These are phyloP conservation scores for Myochromella boudieri DNA, from an alignment of 768 basidiomycete species.

Conservation along the genomic window DNA sequence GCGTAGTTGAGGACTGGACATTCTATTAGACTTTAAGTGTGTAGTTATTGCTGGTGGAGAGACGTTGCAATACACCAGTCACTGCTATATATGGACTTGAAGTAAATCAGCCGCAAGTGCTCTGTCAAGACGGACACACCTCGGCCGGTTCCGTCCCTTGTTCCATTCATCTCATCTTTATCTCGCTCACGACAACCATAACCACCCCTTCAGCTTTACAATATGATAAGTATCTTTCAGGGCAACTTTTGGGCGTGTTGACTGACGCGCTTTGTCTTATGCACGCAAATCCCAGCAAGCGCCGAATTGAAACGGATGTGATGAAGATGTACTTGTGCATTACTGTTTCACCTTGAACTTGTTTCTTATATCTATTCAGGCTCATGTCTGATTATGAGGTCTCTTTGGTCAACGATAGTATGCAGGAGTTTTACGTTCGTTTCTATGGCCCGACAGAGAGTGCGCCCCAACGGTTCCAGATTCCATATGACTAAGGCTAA, in stretches of 20 bases:
- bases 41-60: background rate
- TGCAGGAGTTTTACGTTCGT: conserved; percentile 98
- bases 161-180: conserved; percentile 4
- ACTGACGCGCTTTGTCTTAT: conserved; percentile 19
- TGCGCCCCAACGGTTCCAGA: conserved; percentile 38
- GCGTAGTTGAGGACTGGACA: conserved; percentile 54
- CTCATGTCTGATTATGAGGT: conserved; percentile 99
- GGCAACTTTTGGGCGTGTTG: background rate
- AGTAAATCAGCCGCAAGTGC: too few species aligned
- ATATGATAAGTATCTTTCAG: conserved; percentile 59
- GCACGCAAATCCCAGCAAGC: conserved; percentile 81
- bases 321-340: conserved; percentile 84
- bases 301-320: conserved; percentile 97
- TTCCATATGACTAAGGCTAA: conserved; percentile 2
- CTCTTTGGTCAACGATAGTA: conserved; percentile 94
- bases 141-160: conserved; percentile 12
- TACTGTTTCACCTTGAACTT: conserved; percentile 6
- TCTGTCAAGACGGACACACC: too few species aligned
- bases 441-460: conserved; percentile 95
- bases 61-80: too few species aligned
- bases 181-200: conserved; percentile 9
- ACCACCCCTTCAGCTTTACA: conserved; percentile 12
- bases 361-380: conserved; percentile 41
- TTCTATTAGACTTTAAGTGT: conserved; percentile 13
- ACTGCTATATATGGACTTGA: too few species aligned